Evolutionary conservation across 192 early-diverging fungal genomes (phyloP).

Genomic region (Rhizophagus prolifer): DNA sequence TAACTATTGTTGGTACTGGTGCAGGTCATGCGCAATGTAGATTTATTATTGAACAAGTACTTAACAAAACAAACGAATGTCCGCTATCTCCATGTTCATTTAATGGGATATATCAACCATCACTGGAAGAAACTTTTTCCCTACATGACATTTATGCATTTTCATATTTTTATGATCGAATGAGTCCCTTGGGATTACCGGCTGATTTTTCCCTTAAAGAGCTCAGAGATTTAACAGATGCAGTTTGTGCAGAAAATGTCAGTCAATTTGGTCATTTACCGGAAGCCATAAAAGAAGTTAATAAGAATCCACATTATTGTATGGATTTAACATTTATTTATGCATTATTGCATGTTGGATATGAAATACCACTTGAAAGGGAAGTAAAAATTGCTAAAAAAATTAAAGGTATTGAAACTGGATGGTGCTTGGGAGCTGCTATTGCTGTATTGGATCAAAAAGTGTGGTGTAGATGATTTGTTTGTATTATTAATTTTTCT

Average conservation of each 20-base stretch:
- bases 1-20: slow-evolving; percentile 55
- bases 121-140: slow-evolving; percentile 63
- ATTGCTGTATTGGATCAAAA: slow-evolving; percentile 75
- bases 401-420: slow-evolving; percentile 89
- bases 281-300: slow-evolving; percentile 51
- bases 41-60: slow-evolving; percentile 59
- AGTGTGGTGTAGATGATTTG: slow-evolving; percentile 33
- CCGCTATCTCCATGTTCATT: slow-evolving; percentile 76
- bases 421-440: slow-evolving; percentile 95
- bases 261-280: slow-evolving; percentile 51
- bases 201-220: slow-evolving; percentile 72
- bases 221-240: slow-evolving; percentile 63
- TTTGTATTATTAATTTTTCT: neutral
- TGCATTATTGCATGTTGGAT: slow-evolving; percentile 79
- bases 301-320: slow-evolving; percentile 72
- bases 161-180: slow-evolving; percentile 94
- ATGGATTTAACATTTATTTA: slow-evolving; percentile 90
- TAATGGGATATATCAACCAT: slow-evolving; percentile 90
- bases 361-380: slow-evolving; percentile 71
- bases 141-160: slow-evolving; percentile 86
- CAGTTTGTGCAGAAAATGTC: slow-evolving; percentile 63
- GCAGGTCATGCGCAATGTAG: slow-evolving; percentile 55
- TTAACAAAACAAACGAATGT: slow-evolving; percentile 74
- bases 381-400: slow-evolving; percentile 83
- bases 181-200: slow-evolving; percentile 67